phyloP scores from a whole-genome alignment of 331 rosid genomes.

The Acacia concinna region DNA sequence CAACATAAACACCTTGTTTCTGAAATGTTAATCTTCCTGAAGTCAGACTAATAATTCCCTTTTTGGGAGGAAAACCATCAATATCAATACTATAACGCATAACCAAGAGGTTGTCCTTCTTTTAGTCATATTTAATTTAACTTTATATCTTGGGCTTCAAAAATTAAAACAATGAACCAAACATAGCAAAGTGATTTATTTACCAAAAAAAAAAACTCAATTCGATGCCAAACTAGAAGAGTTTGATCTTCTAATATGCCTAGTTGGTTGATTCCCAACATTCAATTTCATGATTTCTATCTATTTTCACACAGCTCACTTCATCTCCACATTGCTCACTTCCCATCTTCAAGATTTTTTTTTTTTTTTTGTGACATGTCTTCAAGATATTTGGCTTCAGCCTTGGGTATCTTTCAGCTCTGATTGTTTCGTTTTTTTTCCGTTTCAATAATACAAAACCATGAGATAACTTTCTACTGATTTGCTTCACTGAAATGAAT shows the following conservation, averaged over 20 bases:
- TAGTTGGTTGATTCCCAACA: neutral
- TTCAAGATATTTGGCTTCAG: neutral
- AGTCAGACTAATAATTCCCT: neutral
- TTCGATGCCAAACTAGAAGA: neutral
- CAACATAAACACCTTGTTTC: neutral
- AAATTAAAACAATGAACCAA: neutral
- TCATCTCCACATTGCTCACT: neutral
- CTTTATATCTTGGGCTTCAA: neutral
- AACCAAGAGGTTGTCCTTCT: neutral
- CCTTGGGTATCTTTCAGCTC: neutral
- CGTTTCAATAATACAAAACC: neutral
- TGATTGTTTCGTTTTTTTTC: neutral
- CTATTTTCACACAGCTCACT: neutral
- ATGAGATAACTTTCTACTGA: neutral
- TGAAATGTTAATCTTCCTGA: neutral
- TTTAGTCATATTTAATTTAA: neutral
- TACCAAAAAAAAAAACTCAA: neutral
- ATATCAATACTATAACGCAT: neutral
- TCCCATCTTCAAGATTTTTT: neutral
- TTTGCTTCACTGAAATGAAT: slow-evolving; percentile 10
- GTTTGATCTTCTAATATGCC: neutral
- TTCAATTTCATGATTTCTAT: neutral
- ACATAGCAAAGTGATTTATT: neutral
- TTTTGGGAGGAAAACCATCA: neutral
- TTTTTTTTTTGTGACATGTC: too few relatives aligned